Base-by-base conservation (phyloP, 164 flowering plant genomes). In the Nymphaea thermarum region DNA sequence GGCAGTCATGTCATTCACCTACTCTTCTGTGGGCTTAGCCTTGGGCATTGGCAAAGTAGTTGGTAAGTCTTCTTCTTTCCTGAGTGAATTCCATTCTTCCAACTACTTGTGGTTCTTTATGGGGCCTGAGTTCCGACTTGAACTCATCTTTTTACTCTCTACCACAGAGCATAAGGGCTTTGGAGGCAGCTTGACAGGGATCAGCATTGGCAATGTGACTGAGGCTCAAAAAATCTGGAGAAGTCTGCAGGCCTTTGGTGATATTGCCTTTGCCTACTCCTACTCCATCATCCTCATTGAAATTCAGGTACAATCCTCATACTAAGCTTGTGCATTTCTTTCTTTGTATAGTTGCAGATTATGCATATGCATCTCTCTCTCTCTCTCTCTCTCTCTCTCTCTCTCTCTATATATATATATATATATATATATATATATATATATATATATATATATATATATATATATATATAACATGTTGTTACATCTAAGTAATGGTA, bases 211-310 rank as follows among this genome's bases (percentile, higher is more conserved):
- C n/a, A 53, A 77, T 0, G 66, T 75, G 25, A 68, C 70, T 43
- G 43, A 60, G 25, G 47, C 10, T 79, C 81, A 51, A 85, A 86
- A 71, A 72, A 41, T 83, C 63, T 86, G 88, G 91, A 76, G 87
- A 67, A 85, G 80, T 72, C 85, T 87, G 77, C 88, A 85, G 77
- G 88, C 91, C 10, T 82, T 87, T 1, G 91, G 91, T 25, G 80
- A 85, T 71, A 90, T 90, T 0, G 93, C 96, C 7, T 88, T 84
- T 62, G 90, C 93, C 59, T 90, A 88, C 77, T 86, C 96, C 36
- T 86, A 75, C 80, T 83, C 91, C 44, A 44, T 80, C 47, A 83
- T 90, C 70, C 91, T 90, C 64, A 81, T 88, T 59, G 93, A 88
- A 77, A 87, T 87, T 73, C 91, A 87, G 88, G 88, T 77, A 87